phyloP scores from a whole-genome alignment of 2,329 filamentous ascomycete species.

The Alternaria rosae region DNA sequence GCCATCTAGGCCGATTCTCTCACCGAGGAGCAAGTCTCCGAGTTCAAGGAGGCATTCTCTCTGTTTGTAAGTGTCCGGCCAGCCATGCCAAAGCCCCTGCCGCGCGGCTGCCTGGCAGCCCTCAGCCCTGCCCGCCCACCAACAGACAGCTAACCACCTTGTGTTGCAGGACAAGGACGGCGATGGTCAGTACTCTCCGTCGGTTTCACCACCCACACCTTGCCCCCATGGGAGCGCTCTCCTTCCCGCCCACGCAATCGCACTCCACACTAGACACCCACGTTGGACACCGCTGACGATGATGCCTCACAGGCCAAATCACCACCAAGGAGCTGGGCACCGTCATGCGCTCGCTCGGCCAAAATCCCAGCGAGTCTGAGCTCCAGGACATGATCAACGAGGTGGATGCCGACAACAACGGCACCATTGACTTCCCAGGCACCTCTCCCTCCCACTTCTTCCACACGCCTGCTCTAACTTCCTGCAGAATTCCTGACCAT shows the following conservation, averaged over 20 bases:
- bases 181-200: constrained; percentile 56
- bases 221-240: not conserved
- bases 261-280: constrained; percentile 7
- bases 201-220: not conserved
- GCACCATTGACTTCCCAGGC: constrained; percentile 71
- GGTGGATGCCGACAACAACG: constrained; percentile 70
- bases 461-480: not conserved
- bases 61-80: constrained; percentile 82
- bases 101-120: constrained; percentile 36
- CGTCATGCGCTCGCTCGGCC: constrained; percentile 69
- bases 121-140: not conserved
- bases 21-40: constrained; percentile 99
- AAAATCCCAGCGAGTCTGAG: constrained; percentile 68
- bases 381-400: constrained; percentile 73
- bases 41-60: constrained; percentile 99
- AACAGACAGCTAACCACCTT: constrained; percentile 33
- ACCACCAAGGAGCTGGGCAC: constrained; percentile 69
- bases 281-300: constrained; percentile 31
- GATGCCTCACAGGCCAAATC: constrained; percentile 62
- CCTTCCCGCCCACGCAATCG: not conserved
- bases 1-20: constrained; percentile 85
- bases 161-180: constrained; percentile 64
- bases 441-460: constrained; percentile 8
- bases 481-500: constrained; percentile 68
- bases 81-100: constrained; percentile 5